Evolutionary conservation across 306 rosid genomes (phyloP).

Genomic region (Cotoneaster glaucophyllus): DNA sequence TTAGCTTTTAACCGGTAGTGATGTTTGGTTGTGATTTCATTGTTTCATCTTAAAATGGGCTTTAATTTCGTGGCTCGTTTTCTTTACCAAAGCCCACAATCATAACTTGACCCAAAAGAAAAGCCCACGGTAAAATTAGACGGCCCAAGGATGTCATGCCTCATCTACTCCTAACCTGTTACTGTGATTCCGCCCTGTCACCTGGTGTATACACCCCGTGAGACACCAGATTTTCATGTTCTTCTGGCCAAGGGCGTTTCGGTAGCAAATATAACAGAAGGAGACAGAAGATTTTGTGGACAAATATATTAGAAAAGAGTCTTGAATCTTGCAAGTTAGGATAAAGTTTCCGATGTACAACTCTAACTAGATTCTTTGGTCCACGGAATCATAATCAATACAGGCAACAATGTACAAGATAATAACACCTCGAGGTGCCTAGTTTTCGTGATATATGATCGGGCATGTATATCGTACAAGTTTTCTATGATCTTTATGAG

Average conservation of each 20-base stretch:
- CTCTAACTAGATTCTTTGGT: neutral
- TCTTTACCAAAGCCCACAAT: too few relatives aligned
- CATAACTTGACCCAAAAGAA: too few relatives aligned
- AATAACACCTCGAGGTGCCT: neutral
- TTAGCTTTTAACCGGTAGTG: neutral
- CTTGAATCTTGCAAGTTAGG: neutral
- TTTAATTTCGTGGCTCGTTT: neutral
- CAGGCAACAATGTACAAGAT: neutral
- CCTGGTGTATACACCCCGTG: too few relatives aligned
- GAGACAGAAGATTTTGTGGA: neutral
- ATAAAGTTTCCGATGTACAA: neutral
- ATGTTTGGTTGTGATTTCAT: neutral
- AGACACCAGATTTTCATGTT: too few relatives aligned
- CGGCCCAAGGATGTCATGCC: too few relatives aligned
- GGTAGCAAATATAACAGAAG: neutral
- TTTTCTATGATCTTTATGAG: conserved; percentile 26
- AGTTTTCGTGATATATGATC: neutral
- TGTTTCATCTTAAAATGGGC: neutral
- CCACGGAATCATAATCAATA: neutral
- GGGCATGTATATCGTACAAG: neutral
- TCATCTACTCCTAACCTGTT: too few relatives aligned
- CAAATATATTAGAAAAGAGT: neutral
- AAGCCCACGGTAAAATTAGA: too few relatives aligned
- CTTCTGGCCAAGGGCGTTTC: neutral
- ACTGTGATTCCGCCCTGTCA: too few relatives aligned